Percentiles rank a stretch among this genome's conserved stretches.
Conservation (phyloP, 1,139 yeast genomes). For the Saccharomycopsis hybrid region DNA sequence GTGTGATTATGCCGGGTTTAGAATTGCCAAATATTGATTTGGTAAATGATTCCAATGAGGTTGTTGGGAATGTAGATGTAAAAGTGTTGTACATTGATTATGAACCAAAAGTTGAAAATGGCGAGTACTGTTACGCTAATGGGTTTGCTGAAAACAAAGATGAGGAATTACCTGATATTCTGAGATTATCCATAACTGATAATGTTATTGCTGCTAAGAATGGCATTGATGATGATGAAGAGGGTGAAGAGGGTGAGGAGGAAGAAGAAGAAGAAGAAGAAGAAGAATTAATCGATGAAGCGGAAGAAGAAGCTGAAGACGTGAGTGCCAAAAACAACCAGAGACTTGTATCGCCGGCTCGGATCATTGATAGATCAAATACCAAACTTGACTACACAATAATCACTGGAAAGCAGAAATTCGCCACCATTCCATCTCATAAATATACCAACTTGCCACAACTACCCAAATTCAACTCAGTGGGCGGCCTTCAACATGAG, state of each 20-base stretch:
- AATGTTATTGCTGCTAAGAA: background rate
- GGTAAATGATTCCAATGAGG: slow-evolving; percentile 23
- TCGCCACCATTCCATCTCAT: slow-evolving; percentile 15
- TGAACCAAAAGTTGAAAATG: slow-evolving; percentile 12
- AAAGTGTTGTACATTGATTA: slow-evolving; percentile 27
- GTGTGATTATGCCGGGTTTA: slow-evolving; percentile 55
- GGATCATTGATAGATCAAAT: slow-evolving; percentile 37
- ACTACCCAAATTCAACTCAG: slow-evolving; percentile 39
- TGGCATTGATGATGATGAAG: slow-evolving; percentile 20
- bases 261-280: slow-evolving; percentile 25
- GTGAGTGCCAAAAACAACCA: slow-evolving; percentile 9
- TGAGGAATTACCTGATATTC: slow-evolving; percentile 31
- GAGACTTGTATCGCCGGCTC: slow-evolving; percentile 39
- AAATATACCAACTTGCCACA: slow-evolving; percentile 33
- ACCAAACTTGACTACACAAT: slow-evolving; percentile 29
- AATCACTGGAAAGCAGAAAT: slow-evolving; percentile 24
- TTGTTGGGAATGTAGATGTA: slow-evolving; percentile 24
- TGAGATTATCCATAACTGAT: slow-evolving; percentile 27
- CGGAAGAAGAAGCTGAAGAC: too few relatives aligned
- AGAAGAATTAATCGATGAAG: slow-evolving; percentile 23
- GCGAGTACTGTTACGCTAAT: too few relatives aligned
- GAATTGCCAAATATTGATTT: slow-evolving; percentile 21
- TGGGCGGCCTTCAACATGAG: slow-evolving; percentile 76
- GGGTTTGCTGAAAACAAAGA: slow-evolving; percentile 17
- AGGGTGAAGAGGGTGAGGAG: slow-evolving; percentile 22